These are phyloP conservation scores for thale cress (Arabidopsis thaliana) DNA, from an alignment of 345 rosid species.

Conservation along the genomic window TAIR10.1 NC_003076.8:3490001-3490500, in stretches of 20 bases:
- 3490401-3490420: too few relatives aligned
- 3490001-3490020: neutral
- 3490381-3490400: too few relatives aligned
- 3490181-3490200: conserved; percentile 7
- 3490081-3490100: neutral
- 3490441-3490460: too few relatives aligned
- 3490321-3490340: too few relatives aligned
- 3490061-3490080: neutral
- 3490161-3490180: conserved; percentile 36
- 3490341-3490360: too few relatives aligned
- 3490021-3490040: conserved; percentile 14
- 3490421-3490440: too few relatives aligned
- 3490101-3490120: conserved; percentile 18
- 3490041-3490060: neutral
- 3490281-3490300: neutral
- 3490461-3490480: too few relatives aligned
- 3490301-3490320: too few relatives aligned
- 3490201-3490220: neutral
- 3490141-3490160: conserved; percentile 36
- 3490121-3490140: conserved; percentile 2
- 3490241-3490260: conserved; percentile 2
- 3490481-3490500: too few relatives aligned
- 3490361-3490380: too few relatives aligned
- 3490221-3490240: conserved; percentile 4
- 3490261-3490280: neutral